Evolutionary conservation across 805 yeast genomes (phyloP).

Genomic region (Starmera amethionina): DNA sequence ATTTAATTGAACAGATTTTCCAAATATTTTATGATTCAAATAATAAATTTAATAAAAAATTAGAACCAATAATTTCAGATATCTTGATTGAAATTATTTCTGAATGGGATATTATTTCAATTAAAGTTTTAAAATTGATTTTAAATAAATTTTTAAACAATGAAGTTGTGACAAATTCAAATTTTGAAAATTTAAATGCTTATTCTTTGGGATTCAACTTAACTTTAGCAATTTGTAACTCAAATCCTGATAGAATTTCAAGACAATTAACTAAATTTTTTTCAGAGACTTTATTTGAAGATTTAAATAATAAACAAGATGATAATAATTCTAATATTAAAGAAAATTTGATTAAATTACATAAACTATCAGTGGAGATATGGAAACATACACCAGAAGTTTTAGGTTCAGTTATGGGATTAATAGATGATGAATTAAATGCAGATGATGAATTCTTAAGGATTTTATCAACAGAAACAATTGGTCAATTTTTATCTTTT

Average conservation of each 20-base stretch:
- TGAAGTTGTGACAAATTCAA: slow-evolving; percentile 5
- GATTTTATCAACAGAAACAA: slow-evolving; percentile 57
- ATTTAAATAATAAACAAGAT: slow-evolving; percentile 7
- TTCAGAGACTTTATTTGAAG: slow-evolving; percentile 58
- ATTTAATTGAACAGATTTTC: slow-evolving; percentile 46
- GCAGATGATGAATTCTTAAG: slow-evolving; percentile 61
- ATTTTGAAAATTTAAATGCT: slow-evolving; percentile 8
- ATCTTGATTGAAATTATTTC: slow-evolving; percentile 66
- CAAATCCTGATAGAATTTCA: slow-evolving; percentile 64
- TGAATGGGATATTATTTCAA: slow-evolving; percentile 59
- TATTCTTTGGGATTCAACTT: slow-evolving; percentile 48
- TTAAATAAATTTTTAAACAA: slow-evolving; percentile 49
- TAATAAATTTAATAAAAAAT: slow-evolving; percentile 35
- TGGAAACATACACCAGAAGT: slow-evolving; percentile 78
- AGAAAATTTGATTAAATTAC: slow-evolving; percentile 49
- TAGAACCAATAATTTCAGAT: slow-evolving; percentile 58
- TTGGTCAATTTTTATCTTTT: slow-evolving; percentile 51
- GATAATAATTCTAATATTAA: slow-evolving; percentile 14
- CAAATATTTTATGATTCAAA: slow-evolving; percentile 49
- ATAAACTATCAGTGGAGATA: slow-evolving; percentile 49
- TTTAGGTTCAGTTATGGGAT: slow-evolving; percentile 63
- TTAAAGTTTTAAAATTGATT: slow-evolving; percentile 48
- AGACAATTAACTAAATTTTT: slow-evolving; percentile 71
- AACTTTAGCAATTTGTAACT: slow-evolving; percentile 56
- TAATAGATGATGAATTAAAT: slow-evolving; percentile 68